Base-by-base conservation (phyloP, 805 yeast species). In the Komagataella ulmi region DNA sequence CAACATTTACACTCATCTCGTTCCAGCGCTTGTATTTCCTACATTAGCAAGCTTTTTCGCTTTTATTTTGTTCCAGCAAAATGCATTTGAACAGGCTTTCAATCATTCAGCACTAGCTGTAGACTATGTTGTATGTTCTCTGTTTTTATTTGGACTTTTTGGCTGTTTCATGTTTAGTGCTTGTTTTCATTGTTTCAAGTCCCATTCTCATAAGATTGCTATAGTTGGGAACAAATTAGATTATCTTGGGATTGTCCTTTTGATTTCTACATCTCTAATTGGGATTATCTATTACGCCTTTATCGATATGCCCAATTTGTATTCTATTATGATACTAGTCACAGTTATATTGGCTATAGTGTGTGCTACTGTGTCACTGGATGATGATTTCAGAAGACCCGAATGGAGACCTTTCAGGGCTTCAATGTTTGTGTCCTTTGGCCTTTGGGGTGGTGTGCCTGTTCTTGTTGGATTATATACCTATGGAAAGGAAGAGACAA, bases 401-500 rank as follows among this genome's bases (percentile, higher is more conserved):
- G 74, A 70, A 30, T 88, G 87, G 81, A 75, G 96, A 44, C 81
- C 90, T 1, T 76, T 77, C 52, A 70, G 97, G 51, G 91, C 97
- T 0, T 56, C 74, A 1, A 79, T 89, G 79, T 89, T 89, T 65
- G 82, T 89, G 7, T 58, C 75, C 2, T 89, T 90, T 67, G 97
- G 97, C 0, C 69, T 88, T 18, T 79, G 88, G 1, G 91, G 93
- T 0, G 71, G 77, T 0, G 64, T 88, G 3, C 97, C 97, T 0
- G 73, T 89, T 1, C 50, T 77, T 0, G 70, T 69, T 10, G 89
- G 90, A 0, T 54, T 74, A 2, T 52, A 55, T 14, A 51, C 59
- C 8, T 79, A 70, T 57, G 95, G 93, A 0, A 54, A 61, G 17
- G 59, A 61, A 2, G 78, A 71, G 49, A 75, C 84, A 4, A 64